Percentiles rank a stretch among this genome's conserved stretches.
These are phyloP conservation scores for Mycena sanguinolenta DNA, from an alignment of 768 basidiomycete species.

Conservation along the genomic window DNA sequence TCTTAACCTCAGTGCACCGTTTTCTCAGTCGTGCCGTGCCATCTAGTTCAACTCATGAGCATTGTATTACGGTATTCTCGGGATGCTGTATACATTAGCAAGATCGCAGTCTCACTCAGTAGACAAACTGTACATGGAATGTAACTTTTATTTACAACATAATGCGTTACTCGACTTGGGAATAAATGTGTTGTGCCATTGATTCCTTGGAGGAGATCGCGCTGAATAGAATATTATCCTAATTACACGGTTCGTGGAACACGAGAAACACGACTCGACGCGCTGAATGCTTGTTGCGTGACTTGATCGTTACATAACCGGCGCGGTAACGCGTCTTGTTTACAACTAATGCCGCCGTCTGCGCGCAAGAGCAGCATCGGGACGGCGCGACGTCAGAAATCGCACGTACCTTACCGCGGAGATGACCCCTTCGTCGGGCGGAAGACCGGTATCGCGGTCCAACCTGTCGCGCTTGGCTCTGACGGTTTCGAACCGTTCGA, in stretches of 20 bases:
- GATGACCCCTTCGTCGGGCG: conserved; percentile 84
- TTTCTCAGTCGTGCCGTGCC: conserved; percentile 21
- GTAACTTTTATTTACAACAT: conserved; percentile 31
- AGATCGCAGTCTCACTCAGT: conserved; percentile 11
- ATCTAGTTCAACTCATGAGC: conserved; percentile 56
- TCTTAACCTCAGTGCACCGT: neutral
- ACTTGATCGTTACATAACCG: too few species aligned
- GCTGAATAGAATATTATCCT: too few species aligned
- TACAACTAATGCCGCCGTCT: conserved; percentile 39
- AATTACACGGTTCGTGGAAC: too few species aligned
- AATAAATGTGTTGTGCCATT: conserved; percentile 2
- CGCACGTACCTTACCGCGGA: conserved; percentile 83
- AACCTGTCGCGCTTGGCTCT: conserved; percentile 76
- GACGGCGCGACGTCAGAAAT: conserved; percentile 67
- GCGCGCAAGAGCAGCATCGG: conserved; percentile 63
- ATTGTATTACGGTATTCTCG: conserved; percentile 8
- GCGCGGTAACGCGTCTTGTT: too few species aligned
- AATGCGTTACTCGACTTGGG: neutral
- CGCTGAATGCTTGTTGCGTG: too few species aligned
- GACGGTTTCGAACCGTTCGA: conserved; percentile 90
- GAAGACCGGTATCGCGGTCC: conserved; percentile 82
- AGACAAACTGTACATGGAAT: conserved; percentile 35
- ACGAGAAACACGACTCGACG: too few species aligned
- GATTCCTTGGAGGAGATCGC: too few species aligned
- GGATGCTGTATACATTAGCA: conserved; percentile 28